A percentile compares a stretch with the other conserved stretches of the same genome.
Evolutionary conservation across 2,329 filamentous ascomycete genomes (phyloP).

Genomic region (Penicillium hesseltinei): DNA sequence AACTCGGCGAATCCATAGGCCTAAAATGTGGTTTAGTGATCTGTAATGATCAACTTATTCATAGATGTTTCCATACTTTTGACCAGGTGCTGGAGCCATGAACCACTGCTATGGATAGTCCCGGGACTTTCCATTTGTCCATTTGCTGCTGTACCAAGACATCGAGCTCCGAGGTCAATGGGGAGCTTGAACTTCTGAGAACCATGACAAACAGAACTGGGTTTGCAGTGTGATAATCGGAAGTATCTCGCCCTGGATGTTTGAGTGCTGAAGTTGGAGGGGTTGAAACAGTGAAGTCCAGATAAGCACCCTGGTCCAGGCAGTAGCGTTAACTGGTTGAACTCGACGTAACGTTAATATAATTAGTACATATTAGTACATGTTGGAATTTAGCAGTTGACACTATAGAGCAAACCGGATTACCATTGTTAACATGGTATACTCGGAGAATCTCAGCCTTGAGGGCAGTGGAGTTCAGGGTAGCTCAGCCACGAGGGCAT

Average conservation of each 20-base stretch:
- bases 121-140: conserved; percentile 12
- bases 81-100: too few species aligned
- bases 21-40: conserved; percentile 11
- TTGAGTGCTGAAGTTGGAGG: background rate
- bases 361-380: too few species aligned
- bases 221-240: too few species aligned
- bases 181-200: background rate
- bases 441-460: background rate
- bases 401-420: background rate
- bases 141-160: conserved; percentile 20
- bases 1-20: conserved; percentile 27
- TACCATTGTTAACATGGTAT: too few species aligned
- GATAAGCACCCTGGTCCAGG: background rate
- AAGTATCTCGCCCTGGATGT: background rate
- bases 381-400: background rate
- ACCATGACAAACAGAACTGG: background rate
- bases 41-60: background rate
- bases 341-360: background rate
- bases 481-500: too few species aligned
- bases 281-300: background rate
- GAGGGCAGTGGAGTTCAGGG: too few species aligned
- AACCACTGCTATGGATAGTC: too few species aligned
- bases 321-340: background rate
- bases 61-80: background rate
- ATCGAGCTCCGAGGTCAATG: conserved; percentile 15